Percentiles rank a stretch among this genome's conserved stretches.
Evolutionary conservation across 1,284 basidiomycete genomes (phyloP).

Genomic region (Xerocomus minutiporus): DNA sequence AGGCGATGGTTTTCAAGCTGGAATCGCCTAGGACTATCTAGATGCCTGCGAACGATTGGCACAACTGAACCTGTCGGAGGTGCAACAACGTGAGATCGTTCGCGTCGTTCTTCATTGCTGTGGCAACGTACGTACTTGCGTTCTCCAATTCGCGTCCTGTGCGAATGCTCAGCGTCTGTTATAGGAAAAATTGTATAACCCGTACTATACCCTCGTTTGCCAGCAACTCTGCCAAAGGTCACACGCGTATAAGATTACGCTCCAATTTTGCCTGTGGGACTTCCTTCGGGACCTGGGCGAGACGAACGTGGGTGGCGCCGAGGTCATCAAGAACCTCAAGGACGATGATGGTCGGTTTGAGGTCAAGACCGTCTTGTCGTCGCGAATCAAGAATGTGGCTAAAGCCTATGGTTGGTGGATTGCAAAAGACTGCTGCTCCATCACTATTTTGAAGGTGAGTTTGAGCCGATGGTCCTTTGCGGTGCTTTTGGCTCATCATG

Average conservation of each 20-base stretch:
- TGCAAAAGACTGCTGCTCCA: conserved; percentile 64
- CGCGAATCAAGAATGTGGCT: conserved; percentile 62
- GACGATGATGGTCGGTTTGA: conserved; percentile 47
- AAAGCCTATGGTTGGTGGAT: conserved; percentile 83
- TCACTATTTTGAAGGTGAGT: conserved; percentile 79
- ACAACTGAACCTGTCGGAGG: conserved; percentile 79
- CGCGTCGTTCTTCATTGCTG: conserved; percentile 92
- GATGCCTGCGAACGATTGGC: conserved; percentile 87
- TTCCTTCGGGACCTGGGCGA: conserved; percentile 91
- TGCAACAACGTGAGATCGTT: conserved; percentile 92
- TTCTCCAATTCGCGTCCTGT: background rate
- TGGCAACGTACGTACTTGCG: conserved; percentile 61
- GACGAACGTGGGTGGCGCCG: conserved; percentile 74
- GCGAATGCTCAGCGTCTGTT: background rate
- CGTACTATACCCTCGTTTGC: conserved; percentile 88
- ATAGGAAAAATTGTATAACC: conserved; percentile 90
- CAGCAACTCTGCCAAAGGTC: conserved; percentile 71
- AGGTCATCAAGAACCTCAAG: conserved; percentile 63
- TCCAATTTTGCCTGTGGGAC: conserved; percentile 98
- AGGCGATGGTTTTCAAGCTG: background rate
- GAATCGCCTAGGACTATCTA: conserved; percentile 72
- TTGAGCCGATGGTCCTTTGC: background rate
- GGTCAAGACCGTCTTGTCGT: conserved; percentile 54
- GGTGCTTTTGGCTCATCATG: background rate
- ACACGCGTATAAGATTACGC: conserved; percentile 84